phyloP scores from a whole-genome alignment of 345 rosid genomes.

The Corymbia maculata region DNA sequence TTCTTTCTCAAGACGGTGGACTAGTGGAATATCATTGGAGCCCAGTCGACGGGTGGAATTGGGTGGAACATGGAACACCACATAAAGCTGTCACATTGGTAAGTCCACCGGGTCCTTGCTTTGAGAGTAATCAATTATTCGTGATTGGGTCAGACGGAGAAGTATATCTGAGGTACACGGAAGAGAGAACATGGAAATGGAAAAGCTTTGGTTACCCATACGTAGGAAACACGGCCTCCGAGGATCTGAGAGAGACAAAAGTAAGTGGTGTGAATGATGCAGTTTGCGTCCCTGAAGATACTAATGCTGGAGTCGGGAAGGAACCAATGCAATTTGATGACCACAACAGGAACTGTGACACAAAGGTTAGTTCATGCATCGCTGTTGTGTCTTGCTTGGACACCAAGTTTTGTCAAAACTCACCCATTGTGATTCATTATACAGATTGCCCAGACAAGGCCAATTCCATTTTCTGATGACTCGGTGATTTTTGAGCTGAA shows the following conservation, averaged over 20 bases:
- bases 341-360: constrained; percentile 20
- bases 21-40: constrained; percentile 71
- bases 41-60: constrained; percentile 49
- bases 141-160: constrained; percentile 54
- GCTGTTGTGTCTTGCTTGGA: neutral
- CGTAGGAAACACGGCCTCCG: neutral
- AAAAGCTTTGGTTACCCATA: constrained; percentile 38
- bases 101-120: constrained; percentile 57
- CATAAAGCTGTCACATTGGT: constrained; percentile 35
- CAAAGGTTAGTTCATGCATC: neutral
- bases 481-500: constrained; percentile 47
- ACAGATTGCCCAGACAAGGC: constrained; percentile 60
- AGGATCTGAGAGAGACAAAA: constrained; percentile 5
- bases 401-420: neutral
- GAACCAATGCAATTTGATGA: constrained; percentile 17
- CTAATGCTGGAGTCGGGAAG: constrained; percentile 9
- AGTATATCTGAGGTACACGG: constrained; percentile 47
- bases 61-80: constrained; percentile 65
- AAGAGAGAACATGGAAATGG: constrained; percentile 51
- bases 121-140: constrained; percentile 35
- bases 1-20: constrained; percentile 52
- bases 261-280: constrained; percentile 1
- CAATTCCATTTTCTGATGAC: constrained; percentile 48
- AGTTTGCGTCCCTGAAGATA: constrained; percentile 20
- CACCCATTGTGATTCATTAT: neutral